Evolutionary conservation across 768 basidiomycete genomes (phyloP).

Genomic region (Leccinellum rugosiceps): DNA sequence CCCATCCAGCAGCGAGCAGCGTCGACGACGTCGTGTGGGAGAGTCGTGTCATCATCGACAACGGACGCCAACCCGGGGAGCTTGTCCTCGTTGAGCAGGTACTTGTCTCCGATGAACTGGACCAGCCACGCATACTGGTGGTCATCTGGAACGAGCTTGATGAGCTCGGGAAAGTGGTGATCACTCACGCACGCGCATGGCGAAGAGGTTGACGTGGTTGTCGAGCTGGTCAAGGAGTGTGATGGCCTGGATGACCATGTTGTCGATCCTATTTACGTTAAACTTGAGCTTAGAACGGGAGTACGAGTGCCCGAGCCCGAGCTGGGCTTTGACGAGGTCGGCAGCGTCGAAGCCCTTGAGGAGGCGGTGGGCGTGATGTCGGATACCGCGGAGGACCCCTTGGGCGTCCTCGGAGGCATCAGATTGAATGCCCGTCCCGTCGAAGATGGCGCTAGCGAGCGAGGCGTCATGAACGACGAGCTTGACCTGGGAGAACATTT

Average conservation of each 20-base stretch:
- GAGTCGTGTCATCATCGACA: slow-evolving; percentile 77
- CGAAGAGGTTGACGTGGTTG: slow-evolving; percentile 98
- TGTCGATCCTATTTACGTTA: slow-evolving; percentile 93
- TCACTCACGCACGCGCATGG: slow-evolving; percentile 98
- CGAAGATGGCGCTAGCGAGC: slow-evolving; percentile 76
- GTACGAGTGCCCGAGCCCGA: slow-evolving; percentile 96
- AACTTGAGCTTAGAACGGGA: slow-evolving; percentile 97
- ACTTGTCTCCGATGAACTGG: slow-evolving; percentile 88
- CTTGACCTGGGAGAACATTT: slow-evolving; percentile 63
- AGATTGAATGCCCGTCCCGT: slow-evolving; percentile 67
- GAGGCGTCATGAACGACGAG: slow-evolving; percentile 77
- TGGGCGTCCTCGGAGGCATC: slow-evolving; percentile 77
- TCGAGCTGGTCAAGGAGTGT: slow-evolving; percentile 97
- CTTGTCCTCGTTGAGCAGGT: slow-evolving; percentile 71
- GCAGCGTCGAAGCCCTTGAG: slow-evolving; percentile 84
- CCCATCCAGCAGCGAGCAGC: slow-evolving; percentile 95
- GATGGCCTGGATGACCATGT: slow-evolving; percentile 99
- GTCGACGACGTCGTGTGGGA: slow-evolving; percentile 92
- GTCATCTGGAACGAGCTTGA: slow-evolving; percentile 91
- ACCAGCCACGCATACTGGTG: slow-evolving; percentile 86
- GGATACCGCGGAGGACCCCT: slow-evolving; percentile 89
- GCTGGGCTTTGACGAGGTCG: slow-evolving; percentile 90
- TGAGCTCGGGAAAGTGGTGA: slow-evolving; percentile 99
- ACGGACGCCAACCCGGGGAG: slow-evolving; percentile 75
- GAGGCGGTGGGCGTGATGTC: slow-evolving; percentile 85